Conservation (phyloP, 352 stramenopile species). For the Blastocystis sp. region DNA sequence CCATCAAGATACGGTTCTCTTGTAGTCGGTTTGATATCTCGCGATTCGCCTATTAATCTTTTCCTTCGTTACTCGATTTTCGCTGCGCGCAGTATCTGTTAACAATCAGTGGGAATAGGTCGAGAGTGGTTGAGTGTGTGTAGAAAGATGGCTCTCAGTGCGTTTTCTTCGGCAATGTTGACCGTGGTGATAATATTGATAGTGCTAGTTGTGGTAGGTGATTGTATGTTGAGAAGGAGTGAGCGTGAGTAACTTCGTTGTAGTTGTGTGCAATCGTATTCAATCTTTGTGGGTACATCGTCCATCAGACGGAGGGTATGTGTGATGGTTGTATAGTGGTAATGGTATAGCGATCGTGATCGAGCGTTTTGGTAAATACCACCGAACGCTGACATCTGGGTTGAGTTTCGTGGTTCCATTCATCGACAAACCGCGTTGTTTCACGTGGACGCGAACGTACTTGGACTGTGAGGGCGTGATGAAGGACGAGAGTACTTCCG, state of each 20-base stretch:
- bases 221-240: background rate
- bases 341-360: conserved; percentile 75
- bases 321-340: background rate
- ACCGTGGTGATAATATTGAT: background rate
- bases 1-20: background rate
- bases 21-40: background rate
- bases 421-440: conserved; percentile 75
- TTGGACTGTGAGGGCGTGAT: conserved; percentile 62
- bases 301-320: conserved; percentile 71
- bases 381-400: conserved; percentile 75
- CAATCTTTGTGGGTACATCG: conserved; percentile 30
- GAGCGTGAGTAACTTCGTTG: background rate
- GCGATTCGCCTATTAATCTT: background rate
- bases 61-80: background rate
- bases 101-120: background rate
- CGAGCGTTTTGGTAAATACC: conserved; percentile 76
- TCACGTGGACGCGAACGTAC: conserved; percentile 75
- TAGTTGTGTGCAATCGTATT: background rate
- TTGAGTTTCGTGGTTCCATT: conserved; percentile 76
- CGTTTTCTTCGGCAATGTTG: background rate
- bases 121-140: background rate
- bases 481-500: conserved; percentile 48
- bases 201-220: background rate
- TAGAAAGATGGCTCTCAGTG: background rate
- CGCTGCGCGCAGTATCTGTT: too few species aligned